Conservation (phyloP, 768 basidiomycete species). For the Omphalotus guepiniiformis region DNA sequence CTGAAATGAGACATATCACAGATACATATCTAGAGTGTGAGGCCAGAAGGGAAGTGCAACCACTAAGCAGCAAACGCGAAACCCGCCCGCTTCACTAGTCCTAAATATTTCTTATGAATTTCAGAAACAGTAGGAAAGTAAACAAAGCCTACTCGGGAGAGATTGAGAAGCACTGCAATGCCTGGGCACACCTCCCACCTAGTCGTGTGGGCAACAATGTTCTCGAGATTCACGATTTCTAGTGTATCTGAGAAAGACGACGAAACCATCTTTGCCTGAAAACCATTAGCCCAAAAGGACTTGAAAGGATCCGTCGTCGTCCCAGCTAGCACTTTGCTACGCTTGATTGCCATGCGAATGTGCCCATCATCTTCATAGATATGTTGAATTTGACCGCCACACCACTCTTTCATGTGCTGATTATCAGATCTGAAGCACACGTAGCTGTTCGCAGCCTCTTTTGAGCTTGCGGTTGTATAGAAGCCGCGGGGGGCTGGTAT, state of each 20-base stretch:
- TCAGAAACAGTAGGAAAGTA: no score
- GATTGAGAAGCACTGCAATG: not conserved
- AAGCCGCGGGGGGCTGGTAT: not conserved
- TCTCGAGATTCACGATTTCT: not conserved
- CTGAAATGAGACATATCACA: no score
- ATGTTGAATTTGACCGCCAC: constrained; percentile 2
- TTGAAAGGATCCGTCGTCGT: not conserved
- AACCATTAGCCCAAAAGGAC: not conserved
- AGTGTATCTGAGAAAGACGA: not conserved
- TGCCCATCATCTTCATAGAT: not conserved
- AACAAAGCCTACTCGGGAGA: not conserved
- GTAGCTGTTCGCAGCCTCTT: not conserved
- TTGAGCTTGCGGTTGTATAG: not conserved
- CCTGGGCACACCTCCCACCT: not conserved
- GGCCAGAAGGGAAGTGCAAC: no score
- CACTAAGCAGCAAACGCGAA: no score
- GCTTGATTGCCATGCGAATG: not conserved
- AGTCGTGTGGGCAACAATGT: not conserved
- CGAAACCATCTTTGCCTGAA: constrained; percentile 2
- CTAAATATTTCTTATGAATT: no score
- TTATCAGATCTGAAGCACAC: constrained; percentile 1
- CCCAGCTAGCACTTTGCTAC: not conserved
- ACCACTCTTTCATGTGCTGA: not conserved
- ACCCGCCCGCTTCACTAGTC: no score
- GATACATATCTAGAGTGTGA: no score